Evolutionary conservation across 2,329 filamentous ascomycete genomes (phyloP), one percentile per base, ranked within the genome.

Genomic region (Leptographium lundbergii): DNA sequence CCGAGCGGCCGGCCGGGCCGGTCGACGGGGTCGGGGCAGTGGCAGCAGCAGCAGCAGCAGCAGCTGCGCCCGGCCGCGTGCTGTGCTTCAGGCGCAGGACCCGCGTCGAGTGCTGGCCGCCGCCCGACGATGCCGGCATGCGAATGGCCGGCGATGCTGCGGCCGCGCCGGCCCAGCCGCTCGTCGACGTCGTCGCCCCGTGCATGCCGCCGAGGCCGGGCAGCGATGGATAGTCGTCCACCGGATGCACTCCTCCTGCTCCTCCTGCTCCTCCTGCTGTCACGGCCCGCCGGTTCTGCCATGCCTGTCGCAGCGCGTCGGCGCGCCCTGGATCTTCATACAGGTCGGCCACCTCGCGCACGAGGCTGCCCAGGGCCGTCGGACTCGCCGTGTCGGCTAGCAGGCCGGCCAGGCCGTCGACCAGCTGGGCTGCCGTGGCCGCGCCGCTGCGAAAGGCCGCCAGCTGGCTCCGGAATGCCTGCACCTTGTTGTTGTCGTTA

Each of bases 271-370:
- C 29, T 9, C 34, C n/a, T 22, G 4, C 95, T 95, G 73, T 95
- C 32, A 34, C 94, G 45, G 91, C 91, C 54, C 89, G 89, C 89
- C 92, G 96, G 72, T 96, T 89, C 65, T 90, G 89, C 91, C 92
- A 96, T 1, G 91, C 89, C 66, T 87, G 87, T 29, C 91, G 81
- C 3, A 99, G 75, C 0, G 76, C 78, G 57, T 87, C 85, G 1
- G 84, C 84, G 69, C 95, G 96, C 22, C 71, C 69, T 56, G 86
- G 80, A 65, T 95, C 87, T 65, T 99, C 92, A 66, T 94, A 97
- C 13, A 99, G 83, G 57, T 97, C 92, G 6, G 92, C 88, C 3
- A 96, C 81, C 69, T 99, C 94, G 62, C 92, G 88, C 62, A 97
- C 81, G 0, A 99, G 79, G 29, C 91, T 96, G 17, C 91, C 91